Evolutionary conservation across 257 asterid genomes (phyloP), one percentile per base, ranked within the genome.

Genomic region (Ophiorrhiza pumila): DNA sequence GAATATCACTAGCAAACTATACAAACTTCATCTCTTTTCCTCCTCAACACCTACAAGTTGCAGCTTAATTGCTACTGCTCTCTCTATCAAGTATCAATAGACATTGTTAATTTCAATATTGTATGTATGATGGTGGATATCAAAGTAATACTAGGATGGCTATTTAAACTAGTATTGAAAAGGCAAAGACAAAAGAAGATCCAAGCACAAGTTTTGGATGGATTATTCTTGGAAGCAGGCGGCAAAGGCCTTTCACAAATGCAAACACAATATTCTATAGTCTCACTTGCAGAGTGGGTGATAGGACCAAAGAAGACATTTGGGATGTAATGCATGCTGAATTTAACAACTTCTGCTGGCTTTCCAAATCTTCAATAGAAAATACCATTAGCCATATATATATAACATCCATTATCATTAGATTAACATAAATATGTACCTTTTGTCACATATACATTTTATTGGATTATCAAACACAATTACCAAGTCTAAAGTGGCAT

Each of bases 221-320:
- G 53, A 55, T 27, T 22, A 55, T 22, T 39, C 25, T 55, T 23
- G 9, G 65, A 12, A 63, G 27, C 46, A 53, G 74, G 74, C 65
- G 74, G 74, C 74, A 69, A 37, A 55, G 65, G 64, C 64, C 32
- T 53, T 37, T 47, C 34, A 68, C 47, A 49, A 68, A 68, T 69
- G 65, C 74, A 41, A 25, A 58, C 64, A 58, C 64, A n/a, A 42
- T 42, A n/a, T 41, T 65, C 23, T 42, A 34, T 41, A n/a, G 23
- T 45, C 39, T 52, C 50, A 50, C 34, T 4, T 53, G 37, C 10
- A 39, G 50, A 18, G 23, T 10, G 65, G 74, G 56, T 70, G 74
- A 56, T 56, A 70, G 41, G 42, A 53, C 53, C 74, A 70, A 65
- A 41, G 74, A 39, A 70, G 55, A 55, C 47, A 23, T 64, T 64